phyloP scores from a whole-genome alignment of 23 red algal species.

The Chondrus crispus region DNA sequence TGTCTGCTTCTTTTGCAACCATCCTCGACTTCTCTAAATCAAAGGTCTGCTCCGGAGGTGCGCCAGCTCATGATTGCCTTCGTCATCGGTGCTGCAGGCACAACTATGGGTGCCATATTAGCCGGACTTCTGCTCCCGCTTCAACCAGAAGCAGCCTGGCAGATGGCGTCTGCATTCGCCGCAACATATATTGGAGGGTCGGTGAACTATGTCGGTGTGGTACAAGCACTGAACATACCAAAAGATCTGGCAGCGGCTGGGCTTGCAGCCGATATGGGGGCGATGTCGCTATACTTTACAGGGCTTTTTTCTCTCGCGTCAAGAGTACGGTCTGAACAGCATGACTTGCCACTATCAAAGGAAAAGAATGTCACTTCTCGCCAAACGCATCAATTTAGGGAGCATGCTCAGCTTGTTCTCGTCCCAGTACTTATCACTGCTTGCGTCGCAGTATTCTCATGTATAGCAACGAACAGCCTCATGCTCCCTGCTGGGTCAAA shows the following conservation, averaged over 20 bases:
- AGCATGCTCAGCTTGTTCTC: neutral
- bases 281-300: conserved; percentile 51
- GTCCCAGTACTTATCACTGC: neutral
- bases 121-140: neutral
- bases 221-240: conserved; percentile 40
- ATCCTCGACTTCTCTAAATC: neutral
- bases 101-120: conserved; percentile 26
- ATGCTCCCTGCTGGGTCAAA: neutral
- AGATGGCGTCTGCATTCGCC: conserved; percentile 9
- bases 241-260: conserved; percentile 33
- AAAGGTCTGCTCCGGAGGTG: neutral
- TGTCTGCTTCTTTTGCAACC: neutral
- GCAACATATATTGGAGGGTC: conserved; percentile 72
- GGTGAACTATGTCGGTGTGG: conserved; percentile 62
- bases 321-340: no score
- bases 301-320: neutral
- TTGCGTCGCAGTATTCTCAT: neutral
- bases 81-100: conserved; percentile 28
- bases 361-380: no score
- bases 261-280: conserved; percentile 37
- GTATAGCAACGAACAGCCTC: neutral
- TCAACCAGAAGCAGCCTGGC: neutral
- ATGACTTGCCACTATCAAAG: no score
- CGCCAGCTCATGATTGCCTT: neutral
- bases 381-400: no score